Evolutionary conservation across 2,329 filamentous ascomycete genomes (phyloP).

Genomic region (Calonectria fujianensis): DNA sequence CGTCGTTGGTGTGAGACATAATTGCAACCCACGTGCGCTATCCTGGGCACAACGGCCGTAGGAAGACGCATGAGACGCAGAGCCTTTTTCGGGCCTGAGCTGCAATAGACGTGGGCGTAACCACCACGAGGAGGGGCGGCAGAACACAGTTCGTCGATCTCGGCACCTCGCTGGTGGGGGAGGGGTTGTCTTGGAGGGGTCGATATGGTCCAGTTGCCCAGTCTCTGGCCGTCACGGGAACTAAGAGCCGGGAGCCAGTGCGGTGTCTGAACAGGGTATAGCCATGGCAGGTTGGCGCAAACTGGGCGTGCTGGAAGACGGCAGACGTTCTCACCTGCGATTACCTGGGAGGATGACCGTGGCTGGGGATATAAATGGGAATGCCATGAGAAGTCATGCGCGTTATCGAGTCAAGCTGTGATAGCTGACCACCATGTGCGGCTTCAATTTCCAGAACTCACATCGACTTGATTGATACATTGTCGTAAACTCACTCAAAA

Average conservation of each 20-base stretch:
- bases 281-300: not conserved
- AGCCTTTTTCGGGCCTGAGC: constrained; percentile 39
- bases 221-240: constrained; percentile 38
- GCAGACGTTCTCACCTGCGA: constrained; percentile 12
- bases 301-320: not conserved
- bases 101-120: constrained; percentile 52
- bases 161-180: constrained; percentile 50
- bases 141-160: constrained; percentile 57
- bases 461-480: constrained; percentile 10
- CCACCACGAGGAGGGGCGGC: constrained; percentile 57
- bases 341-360: not conserved
- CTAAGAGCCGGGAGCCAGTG: constrained; percentile 33
- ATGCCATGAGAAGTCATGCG: constrained; percentile 32
- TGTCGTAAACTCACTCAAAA: not conserved
- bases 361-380: constrained; percentile 17
- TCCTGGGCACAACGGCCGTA: constrained; percentile 27
- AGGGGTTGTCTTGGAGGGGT: constrained; percentile 54
- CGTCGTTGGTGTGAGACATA: constrained; percentile 34
- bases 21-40: constrained; percentile 54
- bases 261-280: constrained; percentile 39
- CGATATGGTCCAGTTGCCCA: constrained; percentile 46
- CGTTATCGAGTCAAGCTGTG: not conserved
- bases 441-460: not conserved
- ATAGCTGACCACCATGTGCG: constrained; percentile 8
- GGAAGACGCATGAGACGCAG: constrained; percentile 46